phyloP scores from a whole-genome alignment of 1,139 yeast species.

The Saccharomyces hybrid region DNA sequence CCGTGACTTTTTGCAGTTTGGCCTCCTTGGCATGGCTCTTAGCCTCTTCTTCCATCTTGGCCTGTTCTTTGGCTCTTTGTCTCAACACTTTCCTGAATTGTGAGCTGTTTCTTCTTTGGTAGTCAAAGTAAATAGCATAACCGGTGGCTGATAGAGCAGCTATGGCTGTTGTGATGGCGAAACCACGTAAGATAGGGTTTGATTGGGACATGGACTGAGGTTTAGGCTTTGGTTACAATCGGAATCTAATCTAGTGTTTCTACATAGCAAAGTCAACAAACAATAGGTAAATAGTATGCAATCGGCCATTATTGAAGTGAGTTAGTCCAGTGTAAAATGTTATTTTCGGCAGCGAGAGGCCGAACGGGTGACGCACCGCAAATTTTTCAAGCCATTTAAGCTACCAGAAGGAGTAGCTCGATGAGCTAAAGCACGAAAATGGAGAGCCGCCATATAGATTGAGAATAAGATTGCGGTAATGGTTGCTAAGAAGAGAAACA shows the following conservation, averaged over 20 bases:
- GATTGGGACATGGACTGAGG: slow-evolving; percentile 16
- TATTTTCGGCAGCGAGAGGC: not conserved
- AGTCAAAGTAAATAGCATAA: slow-evolving; percentile 85
- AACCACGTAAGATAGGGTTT: slow-evolving; percentile 14
- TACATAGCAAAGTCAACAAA: not conserved
- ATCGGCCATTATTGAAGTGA: not conserved
- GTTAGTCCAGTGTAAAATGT: not conserved
- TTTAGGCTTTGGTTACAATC: not conserved
- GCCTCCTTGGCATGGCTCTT: slow-evolving; percentile 54
- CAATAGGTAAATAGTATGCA: not conserved
- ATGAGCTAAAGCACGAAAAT: not conserved
- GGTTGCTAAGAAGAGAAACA: slow-evolving; percentile 44
- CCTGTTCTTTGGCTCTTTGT: slow-evolving; percentile 52
- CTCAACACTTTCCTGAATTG: slow-evolving; percentile 73
- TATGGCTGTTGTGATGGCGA: slow-evolving; percentile 43
- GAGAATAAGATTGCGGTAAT: slow-evolving; percentile 8
- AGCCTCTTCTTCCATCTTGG: slow-evolving; percentile 48
- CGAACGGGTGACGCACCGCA: not conserved
- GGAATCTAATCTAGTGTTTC: not conserved
- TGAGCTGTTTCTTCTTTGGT: slow-evolving; percentile 74
- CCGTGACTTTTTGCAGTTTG: slow-evolving; percentile 53
- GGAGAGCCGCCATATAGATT: not conserved
- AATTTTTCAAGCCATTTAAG: not conserved
- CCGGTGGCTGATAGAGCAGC: slow-evolving; percentile 53
- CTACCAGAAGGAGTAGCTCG: not conserved